Evolutionary conservation across 2,329 filamentous ascomycete genomes (phyloP).

Genomic region (Tolypocladium pustulatum): DNA sequence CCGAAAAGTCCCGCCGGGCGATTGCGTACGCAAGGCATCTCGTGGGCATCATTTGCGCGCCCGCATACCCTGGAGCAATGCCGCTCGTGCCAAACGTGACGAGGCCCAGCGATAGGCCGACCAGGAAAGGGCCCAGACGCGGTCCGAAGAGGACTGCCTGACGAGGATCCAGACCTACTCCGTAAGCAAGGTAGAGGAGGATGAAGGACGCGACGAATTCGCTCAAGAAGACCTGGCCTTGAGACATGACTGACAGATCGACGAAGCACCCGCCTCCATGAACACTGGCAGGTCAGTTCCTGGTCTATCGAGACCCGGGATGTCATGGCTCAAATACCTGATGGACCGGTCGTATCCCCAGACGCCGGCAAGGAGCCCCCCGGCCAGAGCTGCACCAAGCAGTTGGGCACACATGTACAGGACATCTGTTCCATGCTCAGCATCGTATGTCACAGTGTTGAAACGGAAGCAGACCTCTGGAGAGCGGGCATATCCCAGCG

Average conservation of each 20-base stretch:
- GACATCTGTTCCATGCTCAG: slow-evolving; percentile 30
- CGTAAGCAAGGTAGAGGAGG: slow-evolving; percentile 32
- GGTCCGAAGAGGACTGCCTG: slow-evolving; percentile 38
- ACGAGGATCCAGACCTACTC: slow-evolving; percentile 41
- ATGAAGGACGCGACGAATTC: slow-evolving; percentile 30
- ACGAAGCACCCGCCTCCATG: slow-evolving; percentile 27
- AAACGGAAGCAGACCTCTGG: slow-evolving; percentile 18
- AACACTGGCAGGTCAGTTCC: not conserved
- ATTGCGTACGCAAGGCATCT: slow-evolving; percentile 33
- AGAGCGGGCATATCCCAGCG: slow-evolving; percentile 34
- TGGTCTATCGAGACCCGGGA: not conserved
- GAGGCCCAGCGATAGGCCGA: slow-evolving; percentile 28
- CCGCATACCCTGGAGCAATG: slow-evolving; percentile 27
- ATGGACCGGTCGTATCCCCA: slow-evolving; percentile 18
- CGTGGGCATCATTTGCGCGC: slow-evolving; percentile 32
- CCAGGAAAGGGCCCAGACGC: slow-evolving; percentile 35
- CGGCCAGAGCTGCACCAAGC: slow-evolving; percentile 31
- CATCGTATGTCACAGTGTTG: slow-evolving; percentile 32
- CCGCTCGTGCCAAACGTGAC: slow-evolving; percentile 25
- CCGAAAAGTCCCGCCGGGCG: slow-evolving; percentile 16
- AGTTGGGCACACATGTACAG: slow-evolving; percentile 36
- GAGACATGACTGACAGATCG: slow-evolving; percentile 21
- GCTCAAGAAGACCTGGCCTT: slow-evolving; percentile 31
- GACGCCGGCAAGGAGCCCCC: slow-evolving; percentile 26
- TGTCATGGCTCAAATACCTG: slow-evolving; percentile 9